Base-by-base conservation (phyloP, 805 yeast genomes). In the Nakazawaea ernobii region DNA sequence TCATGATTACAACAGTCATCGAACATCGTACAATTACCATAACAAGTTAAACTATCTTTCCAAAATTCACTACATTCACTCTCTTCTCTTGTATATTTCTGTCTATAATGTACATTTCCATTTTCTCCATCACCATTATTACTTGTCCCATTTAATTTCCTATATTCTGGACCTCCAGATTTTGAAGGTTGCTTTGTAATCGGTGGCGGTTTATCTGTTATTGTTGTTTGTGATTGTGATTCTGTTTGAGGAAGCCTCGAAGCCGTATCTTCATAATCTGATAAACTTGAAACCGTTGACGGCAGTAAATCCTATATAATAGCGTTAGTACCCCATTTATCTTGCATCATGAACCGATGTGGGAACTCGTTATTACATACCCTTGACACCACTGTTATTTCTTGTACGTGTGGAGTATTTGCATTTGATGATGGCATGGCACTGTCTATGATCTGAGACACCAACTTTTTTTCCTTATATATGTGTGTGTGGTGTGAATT, bases 1-100 rank as follows among this genome's bases (percentile, higher is more conserved):
- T 39, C 45, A 29, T 38, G 43, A 11, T 28, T 17, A 42, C 46
- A 42, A 39, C 43, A 39, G 14, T 42, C 49, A 17, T 47, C 49
- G 38, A 35, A 47, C 13, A 20, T 37, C 2, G 42, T 26, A 26
- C 39, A 37, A 6, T 20, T 38, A 15, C 49, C 49, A 24, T 38
- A 47, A 29, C 49, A 47, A 4, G 46, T 41, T 24, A 35, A 11
- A 32, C 20, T 37, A 14, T 42, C 49, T 28, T 42, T 15, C n/a
- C 46, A 47, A 37, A 47, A 47, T 32, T 47, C 43, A 8, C 39
- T 3, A 14, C 49, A 47, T 38, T 47, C 49, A 40, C 41, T 46
- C 10, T 40, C 35, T 9, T 40, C 45, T 35, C 49, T 35, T 4
- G 14, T 11, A 17, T 35, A 32, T 20, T 27, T 32, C 30, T 45